Evolutionary conservation across 78 protist genomes (phyloP).

Genomic region (Chrysochromulina tobinii): DNA sequence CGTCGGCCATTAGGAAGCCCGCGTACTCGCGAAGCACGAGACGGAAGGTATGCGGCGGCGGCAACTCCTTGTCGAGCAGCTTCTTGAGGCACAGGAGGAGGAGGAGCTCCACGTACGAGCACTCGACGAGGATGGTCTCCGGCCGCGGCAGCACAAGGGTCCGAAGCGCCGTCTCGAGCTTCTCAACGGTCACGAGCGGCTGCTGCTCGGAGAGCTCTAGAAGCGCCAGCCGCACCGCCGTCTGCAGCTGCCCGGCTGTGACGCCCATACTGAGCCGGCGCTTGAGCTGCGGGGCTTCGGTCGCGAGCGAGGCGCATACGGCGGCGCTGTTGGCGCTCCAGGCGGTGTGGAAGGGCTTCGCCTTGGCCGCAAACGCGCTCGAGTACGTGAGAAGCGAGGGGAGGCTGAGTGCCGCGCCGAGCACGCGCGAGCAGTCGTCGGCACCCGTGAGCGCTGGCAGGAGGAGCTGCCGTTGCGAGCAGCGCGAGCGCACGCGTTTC

Average conservation of each 20-base stretch:
- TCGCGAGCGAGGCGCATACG: not conserved
- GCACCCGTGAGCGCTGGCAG: too few species aligned
- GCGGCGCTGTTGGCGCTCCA: not conserved
- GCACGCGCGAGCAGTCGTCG: too few species aligned
- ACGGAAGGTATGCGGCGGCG: conserved; percentile 2
- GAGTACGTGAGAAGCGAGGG: too few species aligned
- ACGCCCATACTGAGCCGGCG: not conserved
- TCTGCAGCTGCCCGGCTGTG: not conserved
- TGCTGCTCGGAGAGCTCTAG: not conserved
- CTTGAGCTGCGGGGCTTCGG: not conserved
- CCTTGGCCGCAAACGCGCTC: too few species aligned
- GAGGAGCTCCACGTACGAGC: not conserved
- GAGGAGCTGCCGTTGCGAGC: not conserved
- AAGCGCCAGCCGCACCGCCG: not conserved
- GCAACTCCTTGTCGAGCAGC: not conserved
- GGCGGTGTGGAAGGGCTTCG: not conserved
- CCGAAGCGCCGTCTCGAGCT: not conserved
- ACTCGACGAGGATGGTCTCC: not conserved
- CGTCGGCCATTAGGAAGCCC: not conserved
- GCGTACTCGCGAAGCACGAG: not conserved
- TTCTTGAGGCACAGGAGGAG: conserved; percentile 6
- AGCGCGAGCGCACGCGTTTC: conserved; percentile 37
- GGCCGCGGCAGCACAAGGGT: not conserved
- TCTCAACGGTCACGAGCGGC: not conserved
- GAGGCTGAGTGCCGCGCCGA: too few species aligned